A percentile compares a stretch with the other conserved stretches of the same genome.
These are phyloP conservation scores for Eucalyptus pumila DNA, from an alignment of 345 rosid species.

Conservation along the genomic window DNA sequence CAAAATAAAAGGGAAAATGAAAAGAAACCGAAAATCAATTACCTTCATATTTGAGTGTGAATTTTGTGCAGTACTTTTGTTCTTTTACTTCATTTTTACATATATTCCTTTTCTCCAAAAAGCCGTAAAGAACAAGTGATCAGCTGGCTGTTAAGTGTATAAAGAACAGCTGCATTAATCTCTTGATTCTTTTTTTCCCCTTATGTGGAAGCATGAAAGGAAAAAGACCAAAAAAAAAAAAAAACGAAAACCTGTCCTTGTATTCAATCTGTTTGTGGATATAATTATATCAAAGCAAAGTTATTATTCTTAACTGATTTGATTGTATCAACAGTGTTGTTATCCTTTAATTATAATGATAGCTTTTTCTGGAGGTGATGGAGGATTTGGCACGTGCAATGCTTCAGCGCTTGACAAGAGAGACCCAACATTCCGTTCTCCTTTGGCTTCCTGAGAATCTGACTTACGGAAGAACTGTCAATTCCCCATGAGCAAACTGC, in stretches of 20 bases:
- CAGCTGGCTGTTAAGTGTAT: conserved; percentile 83
- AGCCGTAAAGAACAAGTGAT: conserved; percentile 11
- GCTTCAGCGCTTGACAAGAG: neutral
- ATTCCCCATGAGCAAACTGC: neutral
- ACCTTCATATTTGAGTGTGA: conserved; percentile 9
- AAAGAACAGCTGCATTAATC: conserved; percentile 48
- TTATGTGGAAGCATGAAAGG: conserved; percentile 2
- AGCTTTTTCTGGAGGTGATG: neutral
- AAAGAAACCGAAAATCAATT: neutral
- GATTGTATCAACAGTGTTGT: conserved; percentile 10
- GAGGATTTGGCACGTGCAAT: neutral
- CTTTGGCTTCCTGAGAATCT: neutral
- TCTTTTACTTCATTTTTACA: neutral
- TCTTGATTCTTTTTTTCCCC: conserved; percentile 6
- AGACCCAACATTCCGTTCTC: neutral
- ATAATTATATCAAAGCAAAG: neutral
- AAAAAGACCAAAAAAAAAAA: neutral
- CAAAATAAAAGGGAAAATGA: conserved; percentile 21
- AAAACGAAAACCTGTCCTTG: conserved; percentile 17
- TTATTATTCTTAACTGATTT: conserved; percentile 12
- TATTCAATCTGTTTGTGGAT: neutral
- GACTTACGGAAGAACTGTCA: neutral
- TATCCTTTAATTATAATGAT: neutral
- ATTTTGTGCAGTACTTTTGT: conserved; percentile 13
- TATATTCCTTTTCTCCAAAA: neutral